Evolutionary conservation across 202 grass and related monocot genomes (phyloP), one percentile per base, ranked within the genome.

Genomic region (Saccharum hybrid): DNA sequence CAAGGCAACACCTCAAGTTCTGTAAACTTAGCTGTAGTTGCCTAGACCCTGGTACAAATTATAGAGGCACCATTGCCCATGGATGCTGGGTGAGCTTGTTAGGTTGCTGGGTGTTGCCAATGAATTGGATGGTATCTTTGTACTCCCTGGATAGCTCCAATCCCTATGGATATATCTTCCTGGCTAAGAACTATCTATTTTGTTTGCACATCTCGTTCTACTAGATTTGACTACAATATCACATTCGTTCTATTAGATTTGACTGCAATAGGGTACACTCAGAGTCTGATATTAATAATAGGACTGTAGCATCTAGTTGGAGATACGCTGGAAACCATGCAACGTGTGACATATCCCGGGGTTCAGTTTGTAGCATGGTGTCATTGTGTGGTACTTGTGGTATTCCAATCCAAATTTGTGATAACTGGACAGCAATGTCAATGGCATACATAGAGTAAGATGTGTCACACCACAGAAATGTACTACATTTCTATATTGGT

Each of bases 401-500:
- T 56, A 72, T 80, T 71, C 38, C 42, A 18, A 3, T 66, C 22
- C 9, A 49, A 66, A 59, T 19, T 60, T 68, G 82, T 68, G 46
- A 77, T 84, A 46, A 3, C 10, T 69, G 37, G 16, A 66, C 15
- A 54, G 1, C 22, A 40, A 26, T 61, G 57, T 26, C 21, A 61
- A 61, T 26, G 22, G 57, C 57, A 5, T 61, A 12, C 57, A 23
- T 61, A 26, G 57, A 22, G 21, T 33, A 51, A 34, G 28, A 73
- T 10, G 8, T 51, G 70, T 51, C 51, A 51, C 70, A 19, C 16
- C 9, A 51, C 14, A 31, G 1, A 68, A 73, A 23, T 49, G 19
- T 18, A 28, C 4, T 74, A 64, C 28, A 66, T 49, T 75, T 66
- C 3, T 33, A 54, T 75, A 45, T 30, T 66, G 41, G 6, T 18